phyloP scores from a whole-genome alignment of 352 stramenopile species.

The Globisporangium nunn region DNA sequence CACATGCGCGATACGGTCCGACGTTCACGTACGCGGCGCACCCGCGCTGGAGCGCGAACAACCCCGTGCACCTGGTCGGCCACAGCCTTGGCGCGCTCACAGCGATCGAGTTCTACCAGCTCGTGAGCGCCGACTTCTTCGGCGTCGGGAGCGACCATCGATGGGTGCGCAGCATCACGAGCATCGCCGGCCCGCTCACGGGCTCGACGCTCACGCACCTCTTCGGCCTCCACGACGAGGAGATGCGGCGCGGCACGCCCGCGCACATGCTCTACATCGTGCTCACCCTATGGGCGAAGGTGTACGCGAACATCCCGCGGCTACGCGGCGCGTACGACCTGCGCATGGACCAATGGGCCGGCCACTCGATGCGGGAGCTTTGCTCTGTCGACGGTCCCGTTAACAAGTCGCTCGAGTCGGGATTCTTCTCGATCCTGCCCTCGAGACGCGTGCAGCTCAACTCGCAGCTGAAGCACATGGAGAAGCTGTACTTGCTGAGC shows the following conservation, averaged over 20 bases:
- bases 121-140: constrained; percentile 52
- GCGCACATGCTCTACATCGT: constrained; percentile 33
- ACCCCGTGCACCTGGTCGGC: constrained; percentile 52
- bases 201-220: constrained; percentile 49
- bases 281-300: constrained; percentile 31
- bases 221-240: constrained; percentile 30
- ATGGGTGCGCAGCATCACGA: constrained; percentile 56
- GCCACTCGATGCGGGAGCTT: constrained; percentile 25
- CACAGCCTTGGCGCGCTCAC: constrained; percentile 62
- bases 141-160: constrained; percentile 36
- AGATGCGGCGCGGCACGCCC: constrained; percentile 23
- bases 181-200: constrained; percentile 48
- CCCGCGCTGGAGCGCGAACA: constrained; percentile 33
- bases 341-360: constrained; percentile 52
- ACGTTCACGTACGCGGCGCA: constrained; percentile 25
- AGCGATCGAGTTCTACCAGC: constrained; percentile 66
- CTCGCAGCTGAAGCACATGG: constrained; percentile 41
- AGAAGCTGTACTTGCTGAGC: constrained; percentile 52
- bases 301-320: constrained; percentile 31
- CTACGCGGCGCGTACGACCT: constrained; percentile 38
- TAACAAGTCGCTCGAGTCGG: constrained; percentile 31
- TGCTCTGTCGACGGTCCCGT: constrained; percentile 27
- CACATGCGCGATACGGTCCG: constrained; percentile 38
- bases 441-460: constrained; percentile 41
- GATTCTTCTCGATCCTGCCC: constrained; percentile 44